Evolutionary conservation across 257 asterid genomes (phyloP), one percentile per base, ranked within the genome.

Genomic region (Nicotiana attenuata): DNA sequence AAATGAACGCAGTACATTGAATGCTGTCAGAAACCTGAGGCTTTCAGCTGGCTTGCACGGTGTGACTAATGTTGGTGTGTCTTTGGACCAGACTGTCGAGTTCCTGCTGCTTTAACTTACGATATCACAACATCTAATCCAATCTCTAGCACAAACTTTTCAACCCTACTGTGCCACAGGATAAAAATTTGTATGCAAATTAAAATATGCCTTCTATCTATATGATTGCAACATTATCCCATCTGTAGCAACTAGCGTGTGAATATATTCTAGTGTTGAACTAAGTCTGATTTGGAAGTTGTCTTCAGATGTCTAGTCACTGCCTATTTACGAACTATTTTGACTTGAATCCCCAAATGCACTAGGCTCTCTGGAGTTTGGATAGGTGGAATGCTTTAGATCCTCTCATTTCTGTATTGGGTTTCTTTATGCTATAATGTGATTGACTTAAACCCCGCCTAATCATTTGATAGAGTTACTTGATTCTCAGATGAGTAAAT

Each of bases 11-110:
- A 71, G 33, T 71, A 22, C 24, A 22, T 22, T 71, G 78, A 45
- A 71, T 71, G 78, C 33, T 65, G 22, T 28, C 41, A 45, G 60
- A 55, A 71, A 71, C 38, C 78, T 71, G 22, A 20, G 60, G 22
- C 78, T 71, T 22, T 45, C 35, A 71, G 14, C 57, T 45, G 78
- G 60, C 78, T 52, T 15, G 20, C 78, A n/a, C 57, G 13, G 31
- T 20, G 47, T 65, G 73, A 65, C 47, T 65, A 29, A 65, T 65
- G 31, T 26, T 65, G n/a, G 20, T 28, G 71, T 15, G 73, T 29
- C 78, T 71, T 22, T 71, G 78, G 14, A 45, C 78, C 78, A 71
- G 57, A 22, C 60, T 71, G 59, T 71, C 78, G 14, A 71, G 60
- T 45, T 38, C 56, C 59, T 71, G 6, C 78, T 71, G 20, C n/a